A percentile compares a stretch with the other conserved stretches of the same genome.
phyloP scores from a whole-genome alignment of 2,329 filamentous ascomycete genomes.

The Pochonia chlamydosporia region DNA sequence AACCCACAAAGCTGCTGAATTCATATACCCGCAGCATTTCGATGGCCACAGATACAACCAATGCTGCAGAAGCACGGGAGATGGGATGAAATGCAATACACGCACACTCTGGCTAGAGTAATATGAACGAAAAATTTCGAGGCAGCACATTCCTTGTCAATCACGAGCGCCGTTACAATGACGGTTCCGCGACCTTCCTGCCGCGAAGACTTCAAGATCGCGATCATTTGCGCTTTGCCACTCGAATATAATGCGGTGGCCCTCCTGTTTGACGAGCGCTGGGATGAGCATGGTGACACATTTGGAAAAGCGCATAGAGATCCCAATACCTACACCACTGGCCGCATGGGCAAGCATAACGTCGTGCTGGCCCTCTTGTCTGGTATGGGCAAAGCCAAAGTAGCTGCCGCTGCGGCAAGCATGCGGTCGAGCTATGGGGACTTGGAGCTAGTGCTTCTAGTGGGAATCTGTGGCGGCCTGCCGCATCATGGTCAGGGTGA shows the following conservation, averaged over 20 bases:
- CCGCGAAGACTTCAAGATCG: too few relatives aligned
- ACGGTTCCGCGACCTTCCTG: too few relatives aligned
- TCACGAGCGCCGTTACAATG: too few relatives aligned
- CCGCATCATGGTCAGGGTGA: conserved; percentile 15
- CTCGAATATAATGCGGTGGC: conserved; percentile 10
- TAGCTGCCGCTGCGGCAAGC: conserved; percentile 19
- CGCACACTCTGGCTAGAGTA: too few relatives aligned
- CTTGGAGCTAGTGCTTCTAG: conserved; percentile 27
- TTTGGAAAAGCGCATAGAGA: conserved; percentile 10
- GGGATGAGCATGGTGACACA: conserved; percentile 7
- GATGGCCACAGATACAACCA: too few relatives aligned
- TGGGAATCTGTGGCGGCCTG: conserved; percentile 32
- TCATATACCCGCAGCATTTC: too few relatives aligned
- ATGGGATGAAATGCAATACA: too few relatives aligned
- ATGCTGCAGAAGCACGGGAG: too few relatives aligned
- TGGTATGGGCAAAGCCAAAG: conserved; percentile 22
- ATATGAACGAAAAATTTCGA: too few relatives aligned
- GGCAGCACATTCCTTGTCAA: too few relatives aligned
- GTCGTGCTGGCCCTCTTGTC: conserved; percentile 19
- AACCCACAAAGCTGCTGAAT: too few relatives aligned
- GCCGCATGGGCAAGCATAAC: conserved; percentile 17
- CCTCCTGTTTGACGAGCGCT: conserved; percentile 11
- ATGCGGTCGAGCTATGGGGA: conserved; percentile 25
- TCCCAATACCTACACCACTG: conserved; percentile 15
- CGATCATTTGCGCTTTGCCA: too few relatives aligned